phyloP scores from a whole-genome alignment of 805 yeast species.

The Saccharomycopsis babjevae region DNA sequence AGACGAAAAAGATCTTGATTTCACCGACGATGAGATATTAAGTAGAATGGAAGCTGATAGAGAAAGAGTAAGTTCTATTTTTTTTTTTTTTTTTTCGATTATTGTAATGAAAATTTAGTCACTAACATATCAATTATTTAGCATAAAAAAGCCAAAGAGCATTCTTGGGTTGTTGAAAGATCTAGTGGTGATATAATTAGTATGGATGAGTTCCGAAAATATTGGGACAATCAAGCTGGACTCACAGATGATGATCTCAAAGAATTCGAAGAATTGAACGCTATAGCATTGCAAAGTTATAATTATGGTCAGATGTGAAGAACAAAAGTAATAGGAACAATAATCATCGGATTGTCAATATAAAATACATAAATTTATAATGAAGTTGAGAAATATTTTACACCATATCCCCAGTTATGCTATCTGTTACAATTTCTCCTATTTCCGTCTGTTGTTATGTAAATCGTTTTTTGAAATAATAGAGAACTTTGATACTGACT shows the following conservation, averaged over 20 bases:
- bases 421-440: no score
- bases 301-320: constrained; percentile 16
- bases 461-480: no score
- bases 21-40: constrained; percentile 44
- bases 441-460: no score
- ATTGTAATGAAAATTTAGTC: not conserved
- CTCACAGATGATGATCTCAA: constrained; percentile 38
- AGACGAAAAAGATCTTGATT: constrained; percentile 2
- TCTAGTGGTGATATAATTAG: constrained; percentile 29
- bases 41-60: constrained; percentile 87
- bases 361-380: no score
- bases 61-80: constrained; percentile 39
- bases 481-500: no score
- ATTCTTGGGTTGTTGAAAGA: constrained; percentile 59
- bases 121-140: constrained; percentile 1
- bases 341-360: no score
- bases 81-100: not conserved
- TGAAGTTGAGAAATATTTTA: no score
- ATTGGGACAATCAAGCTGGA: constrained; percentile 28
- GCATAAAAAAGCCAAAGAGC: constrained; percentile 76
- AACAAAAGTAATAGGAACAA: not conserved
- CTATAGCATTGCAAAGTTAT: constrained; percentile 44
- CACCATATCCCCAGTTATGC: no score
- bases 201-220: constrained; percentile 39
- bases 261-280: constrained; percentile 44